Percentiles rank a stretch among this genome's conserved stretches.
These are phyloP conservation scores for Diutina scorzettiae DNA, from an alignment of 1,139 yeast species.

Conservation along the genomic window DNA sequence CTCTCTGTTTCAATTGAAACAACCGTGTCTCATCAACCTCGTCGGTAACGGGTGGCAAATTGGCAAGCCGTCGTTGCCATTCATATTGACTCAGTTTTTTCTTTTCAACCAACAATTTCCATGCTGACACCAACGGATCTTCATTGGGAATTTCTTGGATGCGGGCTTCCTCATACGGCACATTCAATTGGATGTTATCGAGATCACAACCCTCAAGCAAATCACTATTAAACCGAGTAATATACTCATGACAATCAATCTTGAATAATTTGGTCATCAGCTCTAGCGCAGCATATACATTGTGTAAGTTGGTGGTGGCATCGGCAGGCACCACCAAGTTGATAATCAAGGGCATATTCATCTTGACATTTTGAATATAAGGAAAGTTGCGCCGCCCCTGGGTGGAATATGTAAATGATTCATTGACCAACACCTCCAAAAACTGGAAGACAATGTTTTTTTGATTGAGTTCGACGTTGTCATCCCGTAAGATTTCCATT, in stretches of 20 bases:
- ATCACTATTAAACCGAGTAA: conserved; percentile 17
- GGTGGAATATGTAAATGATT: conserved; percentile 22
- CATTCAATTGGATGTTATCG: conserved; percentile 20
- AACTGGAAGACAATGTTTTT: conserved; percentile 60
- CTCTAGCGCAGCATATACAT: conserved; percentile 26
- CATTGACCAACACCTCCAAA: conserved; percentile 43
- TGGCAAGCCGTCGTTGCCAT: conserved; percentile 23
- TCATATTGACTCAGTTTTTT: conserved; percentile 42
- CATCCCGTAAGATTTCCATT: conserved; percentile 48
- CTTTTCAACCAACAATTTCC: conserved; percentile 37
- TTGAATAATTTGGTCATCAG: conserved; percentile 28
- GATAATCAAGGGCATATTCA: conserved; percentile 34
- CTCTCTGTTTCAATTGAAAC: conserved; percentile 19
- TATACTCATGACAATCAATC: conserved; percentile 18
- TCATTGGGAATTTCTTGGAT: conserved; percentile 14
- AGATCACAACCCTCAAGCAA: conserved; percentile 25
- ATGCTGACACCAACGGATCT: conserved; percentile 28
- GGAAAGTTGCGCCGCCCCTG: conserved; percentile 26
- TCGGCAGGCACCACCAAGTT: conserved; percentile 40
- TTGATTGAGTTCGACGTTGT: conserved; percentile 39
- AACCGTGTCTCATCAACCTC: conserved; percentile 19
- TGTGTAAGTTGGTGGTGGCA: conserved; percentile 36
- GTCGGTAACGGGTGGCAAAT: conserved; percentile 14
- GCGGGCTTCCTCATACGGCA: conserved; percentile 22
- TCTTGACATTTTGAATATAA: conserved; percentile 34